A percentile compares a stretch with the other conserved stretches of the same genome.
Conservation (phyloP, 768 basidiomycete genomes). For the Baorangia bicolor region DNA sequence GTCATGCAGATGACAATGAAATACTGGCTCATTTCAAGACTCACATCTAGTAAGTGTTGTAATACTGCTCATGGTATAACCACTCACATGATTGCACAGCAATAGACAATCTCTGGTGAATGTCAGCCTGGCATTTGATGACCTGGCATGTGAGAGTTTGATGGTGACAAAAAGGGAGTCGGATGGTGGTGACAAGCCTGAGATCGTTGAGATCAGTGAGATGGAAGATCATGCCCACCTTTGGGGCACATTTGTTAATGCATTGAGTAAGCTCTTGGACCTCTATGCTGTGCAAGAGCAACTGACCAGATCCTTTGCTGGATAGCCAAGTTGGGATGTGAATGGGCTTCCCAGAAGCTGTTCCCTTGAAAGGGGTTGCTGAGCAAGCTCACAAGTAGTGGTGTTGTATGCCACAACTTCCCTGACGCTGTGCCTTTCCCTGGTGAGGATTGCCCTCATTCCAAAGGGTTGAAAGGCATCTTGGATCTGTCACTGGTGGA, state of each 20-base stretch:
- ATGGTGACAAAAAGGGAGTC: not conserved
- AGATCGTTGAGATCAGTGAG: not conserved
- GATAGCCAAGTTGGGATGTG: not conserved
- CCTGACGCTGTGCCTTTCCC: not conserved
- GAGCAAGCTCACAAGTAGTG: not conserved
- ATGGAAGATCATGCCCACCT: not conserved
- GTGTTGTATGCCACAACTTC: not conserved
- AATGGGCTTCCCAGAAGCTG: not conserved
- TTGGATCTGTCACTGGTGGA: not conserved
- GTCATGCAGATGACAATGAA: too few species aligned
- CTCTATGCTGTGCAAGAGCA: too few species aligned
- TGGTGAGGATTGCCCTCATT: too few species aligned
- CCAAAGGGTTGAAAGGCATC: not conserved
- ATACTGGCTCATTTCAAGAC: too few species aligned
- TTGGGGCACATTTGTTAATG: not conserved
- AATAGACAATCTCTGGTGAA: too few species aligned
- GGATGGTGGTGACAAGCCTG: not conserved
- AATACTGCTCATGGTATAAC: too few species aligned
- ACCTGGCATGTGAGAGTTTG: not conserved
- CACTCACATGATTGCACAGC: too few species aligned
- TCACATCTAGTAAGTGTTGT: too few species aligned
- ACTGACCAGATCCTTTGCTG: not conserved
- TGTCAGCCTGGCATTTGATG: too few species aligned
- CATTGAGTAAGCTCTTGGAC: too few species aligned
- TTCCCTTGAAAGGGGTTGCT: constrained; percentile 1